Base-by-base conservation (phyloP, 306 rosid species). In the Betula pendula region DNA sequence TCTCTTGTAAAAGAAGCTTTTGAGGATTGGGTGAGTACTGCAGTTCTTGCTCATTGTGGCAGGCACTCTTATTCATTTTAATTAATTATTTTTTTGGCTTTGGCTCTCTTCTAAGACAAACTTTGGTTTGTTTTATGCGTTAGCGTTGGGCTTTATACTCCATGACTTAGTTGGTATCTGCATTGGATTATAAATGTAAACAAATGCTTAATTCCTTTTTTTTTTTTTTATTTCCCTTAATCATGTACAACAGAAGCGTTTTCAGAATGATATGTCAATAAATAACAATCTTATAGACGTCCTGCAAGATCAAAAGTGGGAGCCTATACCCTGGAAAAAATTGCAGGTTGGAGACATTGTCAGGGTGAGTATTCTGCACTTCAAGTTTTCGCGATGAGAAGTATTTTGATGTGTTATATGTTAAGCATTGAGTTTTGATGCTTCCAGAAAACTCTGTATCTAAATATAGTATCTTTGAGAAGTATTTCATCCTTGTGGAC, bases 1-100 rank as follows among this genome's bases (percentile, higher is more conserved):
- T 91, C 98, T 83, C 95, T 93, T 52, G 79, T 89, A 40, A 93
- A 93, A 85, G 98, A 93, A 85, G 98, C 98, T 76, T 93, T 88
- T 82, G 98, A 93, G 87, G 97, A 93, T 79, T 93, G 93, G 96
- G 98, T 93, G 82, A 91, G 97, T 82, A 47, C 62, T 56, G 51
- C 68, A 63, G 33, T 79, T 75, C 77, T 52, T 76, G 45, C 24
- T 80, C 72, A 24, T 74, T 73, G 65, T 59, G 58, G 56, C 27
- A 43, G 74, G 59, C 71, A 3, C 62, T 77, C 38, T 72, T 75
- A 51, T 71, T 25, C 65, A 49, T 59, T 58, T 68, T 75, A 13
- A 24, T 48, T 13, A 60, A 19, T 66, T 17, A 29, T 22, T 48
- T 13, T 45, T 45, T 45, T 10, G 27, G 40, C 38, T 44, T 71